phyloP scores from a whole-genome alignment of 148 eudicot species.

The Cornus kousa region DNA sequence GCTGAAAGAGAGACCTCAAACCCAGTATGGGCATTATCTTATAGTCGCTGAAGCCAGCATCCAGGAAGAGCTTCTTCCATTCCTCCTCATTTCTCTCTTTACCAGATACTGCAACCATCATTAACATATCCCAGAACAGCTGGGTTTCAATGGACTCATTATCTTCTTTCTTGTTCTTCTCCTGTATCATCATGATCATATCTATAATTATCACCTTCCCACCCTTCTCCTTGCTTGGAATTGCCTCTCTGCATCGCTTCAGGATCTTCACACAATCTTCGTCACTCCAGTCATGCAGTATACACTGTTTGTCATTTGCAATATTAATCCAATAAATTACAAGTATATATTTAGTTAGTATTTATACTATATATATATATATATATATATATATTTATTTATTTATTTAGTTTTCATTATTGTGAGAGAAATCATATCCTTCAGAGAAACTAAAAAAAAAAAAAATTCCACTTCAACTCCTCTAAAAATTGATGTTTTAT shows the following conservation, averaged over 20 bases:
- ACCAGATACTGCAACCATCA: conserved; percentile 9
- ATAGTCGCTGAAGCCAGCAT: conserved; percentile 17
- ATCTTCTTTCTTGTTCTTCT: not conserved
- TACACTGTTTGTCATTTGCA: not conserved
- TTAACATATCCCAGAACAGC: not conserved
- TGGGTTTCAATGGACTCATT: not conserved
- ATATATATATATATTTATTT: too few relatives aligned
- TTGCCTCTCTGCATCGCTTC: not conserved
- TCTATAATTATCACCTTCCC: not conserved
- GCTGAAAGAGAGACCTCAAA: conserved; percentile 7
- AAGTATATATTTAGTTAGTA: too few relatives aligned
- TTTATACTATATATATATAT: too few relatives aligned
- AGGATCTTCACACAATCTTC: not conserved
- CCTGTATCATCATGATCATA: too few relatives aligned
- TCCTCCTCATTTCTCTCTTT: conserved; percentile 23
- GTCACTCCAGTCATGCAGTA: not conserved
- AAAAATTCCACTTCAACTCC: too few relatives aligned
- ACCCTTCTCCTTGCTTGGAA: not conserved
- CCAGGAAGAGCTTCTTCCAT: conserved; percentile 17
- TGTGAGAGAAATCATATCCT: too few relatives aligned
- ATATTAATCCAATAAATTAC: too few relatives aligned
- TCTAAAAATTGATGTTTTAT: too few relatives aligned
- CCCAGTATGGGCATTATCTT: conserved; percentile 6
- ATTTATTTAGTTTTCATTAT: too few relatives aligned
- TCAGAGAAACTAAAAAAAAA: too few relatives aligned